These are phyloP conservation scores for Elsinoe batatas DNA, from an alignment of 2,329 filamentous ascomycete species.

Conservation along the genomic window DNA sequence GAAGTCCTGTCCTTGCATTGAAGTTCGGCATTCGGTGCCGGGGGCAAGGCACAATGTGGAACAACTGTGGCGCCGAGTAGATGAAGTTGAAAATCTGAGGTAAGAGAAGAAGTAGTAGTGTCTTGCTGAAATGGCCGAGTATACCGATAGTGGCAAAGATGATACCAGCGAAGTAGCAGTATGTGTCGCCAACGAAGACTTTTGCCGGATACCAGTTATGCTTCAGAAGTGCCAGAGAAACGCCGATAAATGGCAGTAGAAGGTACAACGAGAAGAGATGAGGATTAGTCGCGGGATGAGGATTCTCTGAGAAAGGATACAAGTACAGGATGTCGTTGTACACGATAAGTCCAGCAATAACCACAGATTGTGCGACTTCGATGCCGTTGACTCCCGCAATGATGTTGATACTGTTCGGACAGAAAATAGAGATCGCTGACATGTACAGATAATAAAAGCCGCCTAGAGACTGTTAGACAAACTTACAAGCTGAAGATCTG, in stretches of 20 bases:
- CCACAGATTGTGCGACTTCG: constrained; percentile 87
- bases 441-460: constrained; percentile 86
- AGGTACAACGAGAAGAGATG: constrained; percentile 95
- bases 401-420: constrained; percentile 98
- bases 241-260: constrained; percentile 85
- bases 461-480: constrained; percentile 22
- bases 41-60: constrained; percentile 81
- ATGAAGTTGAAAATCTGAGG: constrained; percentile 96
- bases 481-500: not conserved
- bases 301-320: constrained; percentile 52
- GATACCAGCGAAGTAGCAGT: constrained; percentile 99
- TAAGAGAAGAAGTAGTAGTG: constrained; percentile 76
- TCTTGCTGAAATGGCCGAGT: constrained; percentile 96
- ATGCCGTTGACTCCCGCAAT: constrained; percentile 99
- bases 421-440: constrained; percentile 93
- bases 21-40: constrained; percentile 84
- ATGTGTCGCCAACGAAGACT: constrained; percentile 96
- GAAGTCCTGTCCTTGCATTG: constrained; percentile 70
- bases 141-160: constrained; percentile 96
- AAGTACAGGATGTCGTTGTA: constrained; percentile 87
- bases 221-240: constrained; percentile 71
- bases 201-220: constrained; percentile 96
- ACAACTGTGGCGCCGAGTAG: constrained; percentile 87
- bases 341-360: constrained; percentile 73
- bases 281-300: constrained; percentile 88